Evolutionary conservation across 768 basidiomycete species (phyloP).

Genomic region (Suillus clintonianus): DNA sequence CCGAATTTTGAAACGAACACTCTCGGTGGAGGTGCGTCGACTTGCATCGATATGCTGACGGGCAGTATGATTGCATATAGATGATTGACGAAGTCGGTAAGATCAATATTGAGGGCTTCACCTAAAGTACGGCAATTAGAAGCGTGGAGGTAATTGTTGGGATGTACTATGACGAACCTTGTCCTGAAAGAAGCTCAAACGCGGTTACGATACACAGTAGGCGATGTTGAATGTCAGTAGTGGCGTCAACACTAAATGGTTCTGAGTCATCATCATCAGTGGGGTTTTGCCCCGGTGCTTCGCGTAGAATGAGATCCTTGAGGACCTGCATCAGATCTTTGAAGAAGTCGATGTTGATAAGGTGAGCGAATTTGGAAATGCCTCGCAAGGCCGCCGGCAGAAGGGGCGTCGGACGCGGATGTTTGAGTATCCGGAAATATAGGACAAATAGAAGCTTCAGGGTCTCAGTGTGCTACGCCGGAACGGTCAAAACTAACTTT

Average conservation of each 20-base stretch:
- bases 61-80: slow-evolving; percentile 84
- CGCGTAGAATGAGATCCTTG: slow-evolving; percentile 68
- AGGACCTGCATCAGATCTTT: slow-evolving; percentile 89
- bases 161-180: slow-evolving; percentile 61
- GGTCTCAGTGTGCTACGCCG: slow-evolving; percentile 90
- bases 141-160: slow-evolving; percentile 12
- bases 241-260: slow-evolving; percentile 33
- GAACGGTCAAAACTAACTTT: slow-evolving; percentile 11
- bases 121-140: slow-evolving; percentile 45
- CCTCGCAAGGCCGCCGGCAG: slow-evolving; percentile 89
- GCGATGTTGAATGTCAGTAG: slow-evolving; percentile 51
- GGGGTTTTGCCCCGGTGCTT: slow-evolving; percentile 40
- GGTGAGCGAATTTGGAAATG: slow-evolving; percentile 90
- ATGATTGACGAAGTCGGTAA: slow-evolving; percentile 81
- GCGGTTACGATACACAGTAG: slow-evolving; percentile 92
- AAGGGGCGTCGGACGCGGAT: slow-evolving; percentile 72
- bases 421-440: slow-evolving; percentile 95
- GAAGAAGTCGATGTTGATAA: slow-evolving; percentile 99
- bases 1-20: slow-evolving; percentile 27
- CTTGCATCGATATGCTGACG: slow-evolving; percentile 62
- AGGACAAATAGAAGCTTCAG: slow-evolving; percentile 95
- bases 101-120: slow-evolving; percentile 96
- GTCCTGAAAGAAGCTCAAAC: slow-evolving; percentile 95
- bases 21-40: slow-evolving; percentile 53
- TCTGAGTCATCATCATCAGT: slow-evolving; percentile 38